Percentiles rank a stretch among this genome's conserved stretches.
Evolutionary conservation across 2,329 filamentous ascomycete genomes (phyloP).

Genomic region (Fusarium sulawesiense): DNA sequence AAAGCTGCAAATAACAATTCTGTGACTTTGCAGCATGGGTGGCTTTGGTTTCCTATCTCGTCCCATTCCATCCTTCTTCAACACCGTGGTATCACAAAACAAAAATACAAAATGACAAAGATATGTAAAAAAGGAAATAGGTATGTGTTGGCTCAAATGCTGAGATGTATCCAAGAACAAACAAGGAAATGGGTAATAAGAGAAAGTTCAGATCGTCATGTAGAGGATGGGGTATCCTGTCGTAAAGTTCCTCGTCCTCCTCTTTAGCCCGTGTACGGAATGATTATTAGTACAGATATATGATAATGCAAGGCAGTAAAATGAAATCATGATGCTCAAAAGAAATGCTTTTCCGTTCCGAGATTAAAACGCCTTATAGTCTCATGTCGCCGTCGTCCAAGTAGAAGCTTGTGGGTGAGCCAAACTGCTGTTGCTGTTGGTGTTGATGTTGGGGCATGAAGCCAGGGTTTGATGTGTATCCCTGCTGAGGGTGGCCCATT

Average conservation of each 20-base stretch:
- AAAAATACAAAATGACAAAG: conserved; percentile 33
- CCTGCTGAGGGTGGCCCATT: conserved; percentile 41
- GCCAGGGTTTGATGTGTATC: conserved; percentile 42
- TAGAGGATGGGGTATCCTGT: conserved; percentile 42
- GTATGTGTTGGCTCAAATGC: conserved; percentile 27
- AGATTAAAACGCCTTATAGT: conserved; percentile 40
- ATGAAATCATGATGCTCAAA: conserved; percentile 37
- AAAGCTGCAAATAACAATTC: conserved; percentile 24
- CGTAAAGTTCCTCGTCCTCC: conserved; percentile 43
- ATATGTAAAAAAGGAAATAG: conserved; percentile 16
- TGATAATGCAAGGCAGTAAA: conserved; percentile 23
- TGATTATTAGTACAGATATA: conserved; percentile 45
- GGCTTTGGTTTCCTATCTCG: conserved; percentile 25
- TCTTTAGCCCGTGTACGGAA: conserved; percentile 27
- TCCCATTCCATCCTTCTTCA: conserved; percentile 40
- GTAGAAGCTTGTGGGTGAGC: conserved; percentile 46
- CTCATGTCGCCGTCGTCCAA: conserved; percentile 46
- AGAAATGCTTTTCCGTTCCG: conserved; percentile 33
- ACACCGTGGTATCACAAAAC: conserved; percentile 48
- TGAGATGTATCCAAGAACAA: conserved; percentile 17
- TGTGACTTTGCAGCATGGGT: conserved; percentile 19
- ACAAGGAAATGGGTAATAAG: conserved; percentile 26
- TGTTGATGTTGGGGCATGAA: conserved; percentile 44
- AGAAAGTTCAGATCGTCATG: conserved; percentile 40
- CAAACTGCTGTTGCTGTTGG: conserved; percentile 46